Evolutionary conservation across 345 rosid genomes (phyloP).

Genomic region (Carallia brachiata): DNA sequence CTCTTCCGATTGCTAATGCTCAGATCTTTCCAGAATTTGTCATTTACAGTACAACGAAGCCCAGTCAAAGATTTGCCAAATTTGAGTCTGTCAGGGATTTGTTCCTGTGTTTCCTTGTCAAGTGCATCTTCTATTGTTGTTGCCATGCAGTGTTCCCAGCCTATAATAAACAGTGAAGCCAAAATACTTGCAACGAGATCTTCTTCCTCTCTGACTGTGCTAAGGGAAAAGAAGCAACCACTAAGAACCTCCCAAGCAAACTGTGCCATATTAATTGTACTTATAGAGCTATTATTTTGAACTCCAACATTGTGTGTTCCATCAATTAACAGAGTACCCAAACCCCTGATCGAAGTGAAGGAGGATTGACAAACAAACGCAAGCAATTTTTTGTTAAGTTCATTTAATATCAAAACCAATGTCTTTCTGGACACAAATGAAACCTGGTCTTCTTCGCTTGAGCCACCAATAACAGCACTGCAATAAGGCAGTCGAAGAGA

Average conservation of each 20-base stretch:
- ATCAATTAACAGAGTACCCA: conserved; percentile 38
- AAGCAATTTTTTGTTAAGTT: conserved; percentile 47
- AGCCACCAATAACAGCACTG: conserved; percentile 85
- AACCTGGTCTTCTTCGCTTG: conserved; percentile 40
- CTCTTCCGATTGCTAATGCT: conserved; percentile 41
- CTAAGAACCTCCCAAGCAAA: conserved; percentile 64
- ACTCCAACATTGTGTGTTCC: conserved; percentile 27
- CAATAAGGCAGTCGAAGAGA: conserved; percentile 28
- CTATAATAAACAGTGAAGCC: conserved; percentile 57
- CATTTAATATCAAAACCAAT: conserved; percentile 44
- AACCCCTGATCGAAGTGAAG: conserved; percentile 56
- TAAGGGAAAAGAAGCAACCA: conserved; percentile 62
- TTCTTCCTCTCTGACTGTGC: conserved; percentile 48
- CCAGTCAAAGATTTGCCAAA: conserved; percentile 43
- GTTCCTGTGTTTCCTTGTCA: conserved; percentile 34
- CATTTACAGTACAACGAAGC: conserved; percentile 44
- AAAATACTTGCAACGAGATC: conserved; percentile 52
- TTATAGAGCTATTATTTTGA: conserved; percentile 28
- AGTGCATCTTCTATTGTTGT: conserved; percentile 31
- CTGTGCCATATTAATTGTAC: conserved; percentile 42
- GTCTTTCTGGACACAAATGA: conserved; percentile 60
- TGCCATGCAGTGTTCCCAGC: conserved; percentile 62
- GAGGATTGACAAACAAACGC: conserved; percentile 58
- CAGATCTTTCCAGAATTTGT: conserved; percentile 52
- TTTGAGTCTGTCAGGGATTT: conserved; percentile 35